A percentile compares a stretch with the other conserved stretches of the same genome.
These are phyloP conservation scores for Lizanozyma gosingica DNA, from an alignment of 1,139 yeast genomes.

Conservation along the genomic window DNA sequence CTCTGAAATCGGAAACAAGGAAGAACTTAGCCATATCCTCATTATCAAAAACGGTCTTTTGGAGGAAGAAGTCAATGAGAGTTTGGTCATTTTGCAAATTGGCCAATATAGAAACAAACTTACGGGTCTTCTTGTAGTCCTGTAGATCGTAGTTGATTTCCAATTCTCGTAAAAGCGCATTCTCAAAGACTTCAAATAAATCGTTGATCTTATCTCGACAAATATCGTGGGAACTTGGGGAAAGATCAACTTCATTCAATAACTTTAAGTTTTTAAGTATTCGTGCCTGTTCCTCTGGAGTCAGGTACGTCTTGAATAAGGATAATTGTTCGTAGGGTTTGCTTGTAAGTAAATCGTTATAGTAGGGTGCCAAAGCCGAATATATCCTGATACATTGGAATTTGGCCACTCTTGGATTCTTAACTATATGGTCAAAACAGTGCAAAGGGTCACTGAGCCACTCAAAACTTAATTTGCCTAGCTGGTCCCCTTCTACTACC, in stretches of 20 bases:
- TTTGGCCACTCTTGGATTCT: constrained; percentile 34
- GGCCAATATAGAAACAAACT: constrained; percentile 28
- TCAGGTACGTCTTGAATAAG: constrained; percentile 37
- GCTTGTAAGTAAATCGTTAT: constrained; percentile 38
- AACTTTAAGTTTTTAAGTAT: constrained; percentile 30
- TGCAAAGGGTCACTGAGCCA: constrained; percentile 21
- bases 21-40: constrained; percentile 21
- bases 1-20: constrained; percentile 18
- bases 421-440: constrained; percentile 30
- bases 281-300: constrained; percentile 43
- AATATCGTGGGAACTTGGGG: constrained; percentile 14
- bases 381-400: constrained; percentile 35
- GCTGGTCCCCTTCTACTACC: constrained; percentile 3
- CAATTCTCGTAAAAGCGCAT: constrained; percentile 62
- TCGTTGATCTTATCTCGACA: constrained; percentile 43
- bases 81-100: constrained; percentile 35
- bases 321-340: constrained; percentile 38
- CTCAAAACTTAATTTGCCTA: background rate
- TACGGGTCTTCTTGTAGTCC: constrained; percentile 31
- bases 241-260: constrained; percentile 12
- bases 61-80: constrained; percentile 37
- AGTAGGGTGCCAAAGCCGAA: constrained; percentile 33
- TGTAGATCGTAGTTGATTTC: constrained; percentile 49
- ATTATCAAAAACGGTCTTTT: constrained; percentile 35
- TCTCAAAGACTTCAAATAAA: constrained; percentile 64